phyloP scores from a whole-genome alignment of 2,329 filamentous ascomycete species.

The Fulvia fulva region DNA sequence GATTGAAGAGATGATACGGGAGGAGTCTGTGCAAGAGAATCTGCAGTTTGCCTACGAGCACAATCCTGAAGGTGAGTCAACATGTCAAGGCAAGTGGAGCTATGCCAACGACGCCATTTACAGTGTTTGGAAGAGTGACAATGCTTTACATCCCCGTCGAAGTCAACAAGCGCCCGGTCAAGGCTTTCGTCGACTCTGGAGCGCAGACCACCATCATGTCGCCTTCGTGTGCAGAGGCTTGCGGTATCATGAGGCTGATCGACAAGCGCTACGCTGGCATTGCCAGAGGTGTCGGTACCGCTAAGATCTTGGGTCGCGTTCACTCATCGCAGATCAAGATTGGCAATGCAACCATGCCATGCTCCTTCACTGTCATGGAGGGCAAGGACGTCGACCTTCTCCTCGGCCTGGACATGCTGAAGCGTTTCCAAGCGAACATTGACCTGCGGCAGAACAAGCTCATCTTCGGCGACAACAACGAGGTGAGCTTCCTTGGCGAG shows the following conservation, averaged over 20 bases:
- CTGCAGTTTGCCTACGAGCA: slow-evolving; percentile 95
- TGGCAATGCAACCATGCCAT: slow-evolving; percentile 78
- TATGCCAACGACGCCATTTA: slow-evolving; percentile 8
- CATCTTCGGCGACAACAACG: slow-evolving; percentile 68
- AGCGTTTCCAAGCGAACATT: slow-evolving; percentile 88
- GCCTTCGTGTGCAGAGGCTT: slow-evolving; percentile 81
- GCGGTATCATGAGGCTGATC: slow-evolving; percentile 93
- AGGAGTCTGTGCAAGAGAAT: slow-evolving; percentile 92
- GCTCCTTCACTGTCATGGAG: slow-evolving; percentile 99
- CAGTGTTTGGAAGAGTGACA: slow-evolving; percentile 89
- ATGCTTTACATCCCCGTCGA: slow-evolving; percentile 96
- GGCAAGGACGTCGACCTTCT: slow-evolving; percentile 93
- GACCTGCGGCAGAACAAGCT: slow-evolving; percentile 81
- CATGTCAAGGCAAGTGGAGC: too few species aligned
- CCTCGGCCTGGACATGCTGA: slow-evolving; percentile 93
- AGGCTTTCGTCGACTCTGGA: slow-evolving; percentile 94
- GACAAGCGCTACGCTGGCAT: slow-evolving; percentile 90
- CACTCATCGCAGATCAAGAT: slow-evolving; percentile 95
- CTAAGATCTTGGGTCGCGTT: slow-evolving; percentile 88
- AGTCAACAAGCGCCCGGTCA: slow-evolving; percentile 87
- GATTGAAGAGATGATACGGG: slow-evolving; percentile 96
- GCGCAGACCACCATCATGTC: slow-evolving; percentile 99
- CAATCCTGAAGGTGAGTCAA: slow-evolving; percentile 82
- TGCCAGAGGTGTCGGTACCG: slow-evolving; percentile 89
- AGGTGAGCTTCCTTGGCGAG: slow-evolving; percentile 86